Base-by-base conservation (phyloP, 192 early-diverging fungal species). In the Podila verticillata region DNA sequence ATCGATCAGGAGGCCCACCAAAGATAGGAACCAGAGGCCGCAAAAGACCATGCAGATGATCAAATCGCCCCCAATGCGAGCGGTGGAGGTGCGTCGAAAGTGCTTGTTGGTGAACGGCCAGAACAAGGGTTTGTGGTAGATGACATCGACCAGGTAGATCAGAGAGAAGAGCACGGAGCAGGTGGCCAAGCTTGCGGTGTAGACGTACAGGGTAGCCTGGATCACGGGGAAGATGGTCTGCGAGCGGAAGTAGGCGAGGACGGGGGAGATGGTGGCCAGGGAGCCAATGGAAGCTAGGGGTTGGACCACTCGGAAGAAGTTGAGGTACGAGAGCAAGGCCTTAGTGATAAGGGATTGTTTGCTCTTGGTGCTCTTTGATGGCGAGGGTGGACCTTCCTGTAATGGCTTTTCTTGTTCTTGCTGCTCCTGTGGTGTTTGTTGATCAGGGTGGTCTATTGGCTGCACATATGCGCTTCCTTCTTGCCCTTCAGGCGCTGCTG, bases 21-120 rank as follows among this genome's bases (percentile, higher is more conserved):
- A 15, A 2, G 77, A 62, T 31, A 80, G 49, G 70, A 80, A 80
- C 77, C 77, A 80, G 4, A 72, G 54, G 26, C 77, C 77, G 58
- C 77, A 68, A 54, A 80, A 80, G 44, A 72, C 60, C 70, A 80
- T 80, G 44, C 70, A 80, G 49, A 80, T 61, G 5, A 80, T 72
- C 66, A 80, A 39, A 60, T 80, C 77, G 1, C 70, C 77, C 1
- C 77, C 77, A 20, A 80, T 80, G 44, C 77, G 58, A 6, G 70
- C 77, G 26, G 39, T 67, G 29, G 69, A 72, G 1, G 77, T 72
- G 17, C 54, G 60, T 26, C 77, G 69, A 61, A 80, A 72, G 59
- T 80, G 65, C 51, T 54, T 58, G 56, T 80, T 62, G 7, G 70
- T 80, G 12, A 80, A 80, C 10, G 77, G 77, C 77, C 77, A 80